phyloP scores from a whole-genome alignment of 1,284 basidiomycete genomes.

The Phylloboletellus chloephorus region DNA sequence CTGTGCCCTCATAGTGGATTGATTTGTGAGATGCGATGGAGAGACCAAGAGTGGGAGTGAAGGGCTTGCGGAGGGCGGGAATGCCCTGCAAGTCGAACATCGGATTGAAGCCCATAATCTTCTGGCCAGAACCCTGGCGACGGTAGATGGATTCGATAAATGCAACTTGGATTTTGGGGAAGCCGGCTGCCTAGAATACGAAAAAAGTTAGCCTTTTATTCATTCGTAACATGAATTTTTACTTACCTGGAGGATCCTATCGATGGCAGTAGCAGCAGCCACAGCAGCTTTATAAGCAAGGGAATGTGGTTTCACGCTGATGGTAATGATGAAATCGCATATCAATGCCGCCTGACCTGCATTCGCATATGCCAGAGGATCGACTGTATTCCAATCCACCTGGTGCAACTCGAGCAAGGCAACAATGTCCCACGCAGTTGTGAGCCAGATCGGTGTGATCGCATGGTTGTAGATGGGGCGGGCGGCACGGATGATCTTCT shows the following conservation, averaged over 20 bases:
- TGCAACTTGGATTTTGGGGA: slow-evolving; percentile 5
- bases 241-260: slow-evolving; percentile 7
- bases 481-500: slow-evolving; percentile 27
- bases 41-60: too few species aligned
- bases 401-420: slow-evolving; percentile 15
- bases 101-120: slow-evolving; percentile 21
- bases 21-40: too few species aligned
- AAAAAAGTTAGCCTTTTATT: too few species aligned
- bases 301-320: slow-evolving; percentile 27
- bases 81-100: slow-evolving; percentile 14
- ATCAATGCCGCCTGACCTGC: slow-evolving; percentile 12
- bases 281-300: slow-evolving; percentile 25
- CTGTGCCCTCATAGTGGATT: too few species aligned
- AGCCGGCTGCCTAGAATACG: slow-evolving; percentile 9
- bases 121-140: slow-evolving; percentile 19
- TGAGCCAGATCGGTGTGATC: slow-evolving; percentile 22
- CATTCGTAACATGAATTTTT: too few species aligned
- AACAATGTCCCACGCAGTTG: slow-evolving; percentile 18
- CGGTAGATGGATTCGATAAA: slow-evolving; percentile 4
- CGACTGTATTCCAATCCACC: slow-evolving; percentile 22
- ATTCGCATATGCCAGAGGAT: slow-evolving; percentile 21
- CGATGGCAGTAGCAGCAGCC: slow-evolving; percentile 16
- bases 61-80: slow-evolving; percentile 25
- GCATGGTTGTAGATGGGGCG: slow-evolving; percentile 30
- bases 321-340: slow-evolving; percentile 22